phyloP scores from a whole-genome alignment of 2,329 filamentous ascomycete species.

The Aspergillus fructus region DNA sequence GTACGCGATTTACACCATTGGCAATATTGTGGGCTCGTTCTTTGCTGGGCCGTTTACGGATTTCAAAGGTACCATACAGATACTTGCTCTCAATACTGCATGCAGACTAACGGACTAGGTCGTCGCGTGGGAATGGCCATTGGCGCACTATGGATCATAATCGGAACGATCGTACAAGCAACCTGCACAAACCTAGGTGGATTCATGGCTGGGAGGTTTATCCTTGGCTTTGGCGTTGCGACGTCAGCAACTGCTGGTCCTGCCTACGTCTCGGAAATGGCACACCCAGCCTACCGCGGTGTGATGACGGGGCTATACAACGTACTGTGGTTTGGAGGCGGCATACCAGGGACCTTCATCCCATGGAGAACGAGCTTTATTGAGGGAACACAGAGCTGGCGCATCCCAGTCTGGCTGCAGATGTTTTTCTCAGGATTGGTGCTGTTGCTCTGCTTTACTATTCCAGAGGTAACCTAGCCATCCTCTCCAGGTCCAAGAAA shows the following conservation, averaged over 20 bases:
- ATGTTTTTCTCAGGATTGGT: slow-evolving; percentile 49
- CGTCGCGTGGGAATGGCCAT: slow-evolving; percentile 29
- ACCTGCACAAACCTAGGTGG: slow-evolving; percentile 23
- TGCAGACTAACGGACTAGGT: slow-evolving; percentile 10
- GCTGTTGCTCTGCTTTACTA: slow-evolving; percentile 49
- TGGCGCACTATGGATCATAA: slow-evolving; percentile 26
- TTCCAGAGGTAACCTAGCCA: slow-evolving; percentile 39
- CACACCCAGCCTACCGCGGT: slow-evolving; percentile 36
- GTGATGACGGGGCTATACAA: slow-evolving; percentile 45
- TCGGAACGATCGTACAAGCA: slow-evolving; percentile 29
- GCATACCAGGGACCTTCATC: slow-evolving; percentile 52
- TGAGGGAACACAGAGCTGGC: slow-evolving; percentile 54
- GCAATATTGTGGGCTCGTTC: slow-evolving; percentile 50
- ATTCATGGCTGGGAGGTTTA: slow-evolving; percentile 33
- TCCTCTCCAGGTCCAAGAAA: not conserved
- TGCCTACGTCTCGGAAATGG: slow-evolving; percentile 39
- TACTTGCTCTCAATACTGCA: no score
- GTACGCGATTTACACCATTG: slow-evolving; percentile 51
- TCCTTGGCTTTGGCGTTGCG: slow-evolving; percentile 32
- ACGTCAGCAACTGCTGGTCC: slow-evolving; percentile 28
- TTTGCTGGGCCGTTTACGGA: slow-evolving; percentile 46
- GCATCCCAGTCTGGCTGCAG: slow-evolving; percentile 59
- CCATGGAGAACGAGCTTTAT: slow-evolving; percentile 40
- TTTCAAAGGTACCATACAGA: slow-evolving; percentile 27
- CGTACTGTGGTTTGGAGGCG: slow-evolving; percentile 45